Conservation (phyloP, 495 filamentous ascomycete species). For the Hamigera avellanea region DNA sequence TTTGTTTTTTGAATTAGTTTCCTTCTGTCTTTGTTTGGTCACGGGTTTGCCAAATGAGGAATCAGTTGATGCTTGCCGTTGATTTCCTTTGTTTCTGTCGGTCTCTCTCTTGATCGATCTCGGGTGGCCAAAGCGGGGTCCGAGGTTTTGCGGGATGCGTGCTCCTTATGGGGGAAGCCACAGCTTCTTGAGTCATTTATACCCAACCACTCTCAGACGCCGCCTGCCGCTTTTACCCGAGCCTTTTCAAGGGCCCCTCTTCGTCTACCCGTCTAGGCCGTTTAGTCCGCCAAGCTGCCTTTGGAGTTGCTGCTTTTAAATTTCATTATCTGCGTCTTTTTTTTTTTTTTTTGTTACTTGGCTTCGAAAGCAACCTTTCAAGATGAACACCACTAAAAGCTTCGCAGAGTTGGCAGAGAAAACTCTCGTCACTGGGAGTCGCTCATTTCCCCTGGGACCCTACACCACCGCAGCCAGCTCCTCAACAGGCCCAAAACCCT, state of each 20-base stretch:
- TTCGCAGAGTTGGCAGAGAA: slow-evolving; percentile 79
- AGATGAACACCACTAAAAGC: slow-evolving; percentile 12
- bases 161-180: slow-evolving; percentile 18
- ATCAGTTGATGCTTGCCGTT: too few relatives aligned
- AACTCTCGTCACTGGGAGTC: slow-evolving; percentile 68
- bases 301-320: slow-evolving; percentile 2
- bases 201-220: slow-evolving; percentile 5
- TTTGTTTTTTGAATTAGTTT: neutral
- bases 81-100: slow-evolving; percentile 3
- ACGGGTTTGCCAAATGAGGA: too few relatives aligned
- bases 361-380: slow-evolving; percentile 1
- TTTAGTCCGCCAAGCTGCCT: slow-evolving; percentile 22
- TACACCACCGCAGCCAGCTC: slow-evolving; percentile 36
- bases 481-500: slow-evolving; percentile 24
- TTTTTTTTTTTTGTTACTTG: slow-evolving; percentile 6
- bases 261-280: too few relatives aligned
- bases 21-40: slow-evolving; percentile 9
- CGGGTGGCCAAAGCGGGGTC: neutral
- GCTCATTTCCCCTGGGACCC: slow-evolving; percentile 96
- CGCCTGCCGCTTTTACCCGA: slow-evolving; percentile 22
- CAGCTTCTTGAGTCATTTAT: slow-evolving; percentile 33
- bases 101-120: slow-evolving; percentile 3
- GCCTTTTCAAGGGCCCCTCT: slow-evolving; percentile 3
- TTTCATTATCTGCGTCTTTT: slow-evolving; percentile 2
- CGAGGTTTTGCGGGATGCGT: slow-evolving; percentile 23